Evolutionary conservation across 345 rosid genomes (phyloP).

Genomic region (Ailanthus altissimus): DNA sequence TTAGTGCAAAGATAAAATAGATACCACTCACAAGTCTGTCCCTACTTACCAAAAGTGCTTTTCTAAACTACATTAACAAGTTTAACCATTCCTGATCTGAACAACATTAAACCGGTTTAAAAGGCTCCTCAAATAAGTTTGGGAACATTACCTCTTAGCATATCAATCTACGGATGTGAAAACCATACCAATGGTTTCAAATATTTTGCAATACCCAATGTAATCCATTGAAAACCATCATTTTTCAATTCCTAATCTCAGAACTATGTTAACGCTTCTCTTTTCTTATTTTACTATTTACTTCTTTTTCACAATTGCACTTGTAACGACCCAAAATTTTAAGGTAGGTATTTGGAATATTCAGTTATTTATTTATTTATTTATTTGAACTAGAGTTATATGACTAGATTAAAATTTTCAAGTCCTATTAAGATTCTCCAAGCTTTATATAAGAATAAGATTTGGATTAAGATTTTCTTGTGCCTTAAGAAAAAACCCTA

Average conservation of each 20-base stretch:
- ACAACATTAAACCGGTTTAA: neutral
- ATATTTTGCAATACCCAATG: neutral
- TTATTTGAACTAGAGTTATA: no score
- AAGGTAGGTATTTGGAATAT: no score
- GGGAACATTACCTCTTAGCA: neutral
- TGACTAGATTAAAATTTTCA: no score
- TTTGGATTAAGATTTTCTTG: no score
- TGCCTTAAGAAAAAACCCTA: no score
- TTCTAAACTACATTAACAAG: neutral
- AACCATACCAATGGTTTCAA: neutral
- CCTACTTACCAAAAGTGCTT: neutral
- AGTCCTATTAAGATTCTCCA: no score
- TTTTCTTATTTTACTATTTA: neutral
- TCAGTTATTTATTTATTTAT: no score
- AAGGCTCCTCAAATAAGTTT: neutral
- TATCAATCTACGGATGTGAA: neutral
- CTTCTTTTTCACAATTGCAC: neutral
- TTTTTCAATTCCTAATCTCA: neutral
- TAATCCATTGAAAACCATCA: neutral
- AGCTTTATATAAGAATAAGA: no score
- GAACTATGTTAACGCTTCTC: neutral
- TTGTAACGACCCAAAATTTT: no score
- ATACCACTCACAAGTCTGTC: neutral
- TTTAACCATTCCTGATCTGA: neutral
- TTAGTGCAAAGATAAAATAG: neutral